Conservation (phyloP, 2,329 filamentous ascomycete genomes). For the Triangularia setosa region DNA sequence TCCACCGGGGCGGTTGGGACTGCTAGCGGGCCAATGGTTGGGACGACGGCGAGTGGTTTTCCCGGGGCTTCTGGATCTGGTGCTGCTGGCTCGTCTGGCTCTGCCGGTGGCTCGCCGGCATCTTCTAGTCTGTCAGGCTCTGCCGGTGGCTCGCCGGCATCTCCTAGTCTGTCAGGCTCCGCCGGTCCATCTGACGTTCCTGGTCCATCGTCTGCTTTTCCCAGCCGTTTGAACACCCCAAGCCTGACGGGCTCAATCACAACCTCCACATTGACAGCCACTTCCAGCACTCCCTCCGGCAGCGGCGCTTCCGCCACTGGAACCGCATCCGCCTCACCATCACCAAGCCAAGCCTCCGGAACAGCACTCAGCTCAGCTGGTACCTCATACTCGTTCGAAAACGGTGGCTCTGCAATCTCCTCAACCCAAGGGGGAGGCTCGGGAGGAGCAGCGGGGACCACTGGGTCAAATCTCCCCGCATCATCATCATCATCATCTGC, state of each 20-base stretch:
- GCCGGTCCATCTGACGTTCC: too few species aligned
- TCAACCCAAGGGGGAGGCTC: neutral
- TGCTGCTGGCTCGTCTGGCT: neutral
- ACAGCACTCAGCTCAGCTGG: too few species aligned
- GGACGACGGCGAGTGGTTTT: neutral
- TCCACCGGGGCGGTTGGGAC: neutral
- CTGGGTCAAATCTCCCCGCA: neutral
- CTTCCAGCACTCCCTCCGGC: neutral
- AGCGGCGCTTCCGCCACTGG: neutral
- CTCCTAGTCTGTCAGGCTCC: too few species aligned
- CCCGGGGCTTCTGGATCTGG: neutral
- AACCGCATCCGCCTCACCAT: neutral
- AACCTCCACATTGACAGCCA: neutral
- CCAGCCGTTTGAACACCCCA: too few species aligned
- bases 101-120: neutral
- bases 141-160: too few species aligned
- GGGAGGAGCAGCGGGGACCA: too few species aligned
- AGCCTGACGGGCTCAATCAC: neutral
- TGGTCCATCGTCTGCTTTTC: too few species aligned
- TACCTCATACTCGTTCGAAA: neutral
- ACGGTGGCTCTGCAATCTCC: neutral
- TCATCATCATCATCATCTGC: neutral
- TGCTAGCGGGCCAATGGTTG: neutral
- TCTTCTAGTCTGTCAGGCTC: neutral
- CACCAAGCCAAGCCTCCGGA: neutral